Evolutionary conservation across 768 basidiomycete genomes (phyloP).

Genomic region (Clathrus columnatus): DNA sequence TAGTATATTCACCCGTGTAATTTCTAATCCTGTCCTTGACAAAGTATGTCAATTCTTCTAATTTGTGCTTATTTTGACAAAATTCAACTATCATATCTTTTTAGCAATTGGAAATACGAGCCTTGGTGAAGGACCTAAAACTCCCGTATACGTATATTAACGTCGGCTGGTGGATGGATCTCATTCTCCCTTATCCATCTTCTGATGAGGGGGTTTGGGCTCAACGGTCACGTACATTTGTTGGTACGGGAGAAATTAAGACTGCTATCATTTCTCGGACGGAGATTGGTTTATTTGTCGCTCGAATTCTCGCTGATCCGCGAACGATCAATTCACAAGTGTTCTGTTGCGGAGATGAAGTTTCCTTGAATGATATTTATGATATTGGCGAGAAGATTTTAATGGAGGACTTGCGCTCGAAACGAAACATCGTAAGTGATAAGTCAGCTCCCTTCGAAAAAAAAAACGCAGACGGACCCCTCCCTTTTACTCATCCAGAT

Average conservation of each 20-base stretch:
- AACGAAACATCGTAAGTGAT: slow-evolving; percentile 1
- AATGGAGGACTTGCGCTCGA: slow-evolving; percentile 17
- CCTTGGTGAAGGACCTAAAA: slow-evolving; percentile 18
- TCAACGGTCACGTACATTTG: slow-evolving; percentile 11
- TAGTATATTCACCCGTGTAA: neutral
- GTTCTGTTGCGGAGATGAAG: slow-evolving; percentile 21
- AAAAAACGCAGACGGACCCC: too few relatives aligned
- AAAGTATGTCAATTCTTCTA: neutral
- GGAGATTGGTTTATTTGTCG: slow-evolving; percentile 23
- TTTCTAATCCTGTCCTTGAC: neutral
- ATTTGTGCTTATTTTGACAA: neutral
- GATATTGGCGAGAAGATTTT: slow-evolving; percentile 16
- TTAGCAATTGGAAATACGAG: slow-evolving; percentile 24
- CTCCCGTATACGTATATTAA: slow-evolving; percentile 25
- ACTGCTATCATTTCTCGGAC: slow-evolving; percentile 17
- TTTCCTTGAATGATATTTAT: slow-evolving; percentile 18
- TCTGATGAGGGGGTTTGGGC: slow-evolving; percentile 5
- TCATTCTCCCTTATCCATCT: slow-evolving; percentile 7
- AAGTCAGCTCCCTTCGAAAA: too few relatives aligned
- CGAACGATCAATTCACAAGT: slow-evolving; percentile 25
- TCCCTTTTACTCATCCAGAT: neutral
- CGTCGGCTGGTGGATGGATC: slow-evolving; percentile 25
- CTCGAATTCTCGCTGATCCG: slow-evolving; percentile 23
- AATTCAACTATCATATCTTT: neutral
- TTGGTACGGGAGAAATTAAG: slow-evolving; percentile 16